These are phyloP conservation scores for Prunus davidiana DNA, from an alignment of 306 rosid species.

Conservation along the genomic window DNA sequence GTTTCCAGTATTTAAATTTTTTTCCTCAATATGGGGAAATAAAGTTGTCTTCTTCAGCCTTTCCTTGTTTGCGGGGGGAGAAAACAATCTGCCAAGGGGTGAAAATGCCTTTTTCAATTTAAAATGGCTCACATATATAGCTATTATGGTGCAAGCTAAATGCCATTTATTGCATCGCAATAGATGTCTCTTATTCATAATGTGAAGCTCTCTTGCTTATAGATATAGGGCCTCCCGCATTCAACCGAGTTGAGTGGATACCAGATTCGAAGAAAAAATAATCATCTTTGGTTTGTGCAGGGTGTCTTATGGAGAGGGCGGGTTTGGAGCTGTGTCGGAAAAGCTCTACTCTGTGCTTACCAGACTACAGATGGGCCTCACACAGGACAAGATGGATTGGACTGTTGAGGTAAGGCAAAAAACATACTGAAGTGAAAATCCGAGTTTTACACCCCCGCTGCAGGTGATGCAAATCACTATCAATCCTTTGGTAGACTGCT, in stretches of 20 bases:
- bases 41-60: neutral
- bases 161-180: no score
- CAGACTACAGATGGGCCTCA: conserved; percentile 88
- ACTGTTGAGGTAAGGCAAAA: conserved; percentile 64
- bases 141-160: neutral
- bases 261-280: neutral
- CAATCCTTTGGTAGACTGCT: neutral
- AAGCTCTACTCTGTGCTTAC: conserved; percentile 81
- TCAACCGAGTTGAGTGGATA: neutral
- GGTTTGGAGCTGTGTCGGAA: conserved; percentile 71
- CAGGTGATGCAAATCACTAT: neutral
- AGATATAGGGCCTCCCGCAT: no score
- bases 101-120: neutral
- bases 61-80: neutral
- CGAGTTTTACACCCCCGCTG: neutral
- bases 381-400: conserved; percentile 82
- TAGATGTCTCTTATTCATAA: no score
- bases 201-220: no score
- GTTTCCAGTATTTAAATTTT: neutral
- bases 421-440: conserved; percentile 6
- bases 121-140: neutral
- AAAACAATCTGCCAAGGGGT: neutral
- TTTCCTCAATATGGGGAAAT: neutral
- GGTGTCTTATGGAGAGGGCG: conserved; percentile 57
- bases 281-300: conserved; percentile 34